phyloP scores from a whole-genome alignment of 305 asterid species.

The Fraxinus baroniana region DNA sequence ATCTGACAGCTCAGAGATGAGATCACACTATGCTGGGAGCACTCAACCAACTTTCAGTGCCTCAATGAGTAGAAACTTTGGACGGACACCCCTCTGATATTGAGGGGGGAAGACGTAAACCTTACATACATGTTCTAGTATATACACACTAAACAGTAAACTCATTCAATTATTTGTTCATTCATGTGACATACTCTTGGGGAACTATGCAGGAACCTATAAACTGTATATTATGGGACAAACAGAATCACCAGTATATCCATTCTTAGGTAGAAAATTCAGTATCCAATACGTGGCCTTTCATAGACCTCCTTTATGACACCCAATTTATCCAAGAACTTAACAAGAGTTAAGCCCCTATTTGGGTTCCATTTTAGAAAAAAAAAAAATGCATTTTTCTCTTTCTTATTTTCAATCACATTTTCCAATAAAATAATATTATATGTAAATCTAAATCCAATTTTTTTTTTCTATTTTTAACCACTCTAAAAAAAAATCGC shows the following conservation, averaged over 20 bases:
- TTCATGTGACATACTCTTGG: neutral
- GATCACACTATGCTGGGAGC: neutral
- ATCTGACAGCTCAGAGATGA: neutral
- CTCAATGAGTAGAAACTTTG: neutral
- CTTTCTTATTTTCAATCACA: no score
- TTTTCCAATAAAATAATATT: no score
- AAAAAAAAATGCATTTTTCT: no score
- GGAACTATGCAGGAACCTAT: neutral
- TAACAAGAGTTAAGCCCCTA: neutral
- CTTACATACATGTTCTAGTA: neutral
- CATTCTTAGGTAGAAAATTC: conserved; percentile 7
- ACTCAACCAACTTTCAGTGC: neutral
- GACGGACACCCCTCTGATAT: neutral
- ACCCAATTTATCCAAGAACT: neutral
- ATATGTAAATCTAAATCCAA: no score
- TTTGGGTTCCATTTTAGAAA: no score
- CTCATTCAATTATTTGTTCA: neutral
- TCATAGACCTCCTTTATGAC: conserved; percentile 16
- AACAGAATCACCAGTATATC: conserved; percentile 1
- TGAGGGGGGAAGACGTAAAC: neutral
- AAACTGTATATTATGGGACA: conserved; percentile 2
- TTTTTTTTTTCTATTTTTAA: no score
- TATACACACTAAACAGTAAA: neutral
- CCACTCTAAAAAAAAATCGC: no score
- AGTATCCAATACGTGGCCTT: conserved; percentile 6